Percentiles rank a stretch among this genome's conserved stretches.
Conservation (phyloP, 164 flowering plant genomes). For the Aristolochia contorta region DNA sequence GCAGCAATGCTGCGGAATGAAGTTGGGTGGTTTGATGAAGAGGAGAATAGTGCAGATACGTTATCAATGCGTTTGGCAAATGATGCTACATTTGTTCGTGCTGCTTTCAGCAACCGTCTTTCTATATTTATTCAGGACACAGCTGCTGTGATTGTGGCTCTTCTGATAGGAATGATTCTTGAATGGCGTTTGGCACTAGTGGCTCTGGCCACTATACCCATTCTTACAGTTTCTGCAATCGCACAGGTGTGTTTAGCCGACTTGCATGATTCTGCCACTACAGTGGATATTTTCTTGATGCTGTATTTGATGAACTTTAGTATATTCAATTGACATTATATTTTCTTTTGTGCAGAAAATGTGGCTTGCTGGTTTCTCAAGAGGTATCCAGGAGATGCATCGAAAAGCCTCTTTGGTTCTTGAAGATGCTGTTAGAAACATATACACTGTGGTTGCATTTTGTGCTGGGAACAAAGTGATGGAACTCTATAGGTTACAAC, state of each 20-base stretch:
- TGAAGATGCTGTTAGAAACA: slow-evolving; percentile 97
- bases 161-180: slow-evolving; percentile 76
- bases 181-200: slow-evolving; percentile 93
- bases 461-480: slow-evolving; percentile 95
- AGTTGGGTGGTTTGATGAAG: slow-evolving; percentile 98
- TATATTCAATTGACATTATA: not conserved
- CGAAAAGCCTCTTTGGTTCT: slow-evolving; percentile 91
- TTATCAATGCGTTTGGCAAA: slow-evolving; percentile 95
- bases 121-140: slow-evolving; percentile 91
- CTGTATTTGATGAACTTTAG: not conserved
- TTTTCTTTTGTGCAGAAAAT: slow-evolving; percentile 41
- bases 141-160: slow-evolving; percentile 77
- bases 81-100: slow-evolving; percentile 98
- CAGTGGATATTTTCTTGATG: not conserved
- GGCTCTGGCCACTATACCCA: slow-evolving; percentile 84
- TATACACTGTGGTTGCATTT: slow-evolving; percentile 94
- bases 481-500: slow-evolving; percentile 82
- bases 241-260: slow-evolving; percentile 60
- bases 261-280: too few species aligned
- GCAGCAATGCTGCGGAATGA: slow-evolving; percentile 96
- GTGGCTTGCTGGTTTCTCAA: slow-evolving; percentile 99
- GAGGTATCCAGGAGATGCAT: slow-evolving; percentile 98
- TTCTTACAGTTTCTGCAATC: slow-evolving; percentile 73
- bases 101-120: slow-evolving; percentile 93
- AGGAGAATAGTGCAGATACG: slow-evolving; percentile 89